Base-by-base conservation (phyloP, 352 stramenopile genomes). In the Phytophthora chlamydospora region DNA sequence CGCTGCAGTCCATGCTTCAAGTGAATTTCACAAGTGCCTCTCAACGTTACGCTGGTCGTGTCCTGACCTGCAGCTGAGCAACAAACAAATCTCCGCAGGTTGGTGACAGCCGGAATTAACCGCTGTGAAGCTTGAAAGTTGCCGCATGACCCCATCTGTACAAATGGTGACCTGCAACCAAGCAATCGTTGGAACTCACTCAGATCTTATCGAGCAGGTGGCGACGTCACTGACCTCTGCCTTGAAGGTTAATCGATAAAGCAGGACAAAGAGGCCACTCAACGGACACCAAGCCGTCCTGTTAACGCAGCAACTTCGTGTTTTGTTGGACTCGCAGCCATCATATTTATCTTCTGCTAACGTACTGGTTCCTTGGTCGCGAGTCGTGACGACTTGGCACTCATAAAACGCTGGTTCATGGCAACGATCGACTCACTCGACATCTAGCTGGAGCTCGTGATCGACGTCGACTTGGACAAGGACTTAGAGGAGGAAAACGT, bases 301-400 rank as follows among this genome's bases (percentile, higher is more conserved):
- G 21, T 24, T 24, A 19, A 40, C 21, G 17, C 16, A 24, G 43
- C 13, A n/a, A n/a, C n/a, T n/a, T n/a, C n/a, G n/a, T 49, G 0
- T 35, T 11, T 51, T 58, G 33, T 29, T 61, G 14, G 33, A 34
- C 27, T 41, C 3, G 39, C 24, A 11, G 17, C 38, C 31, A 50
- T 62, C 60, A 64, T 64, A 64, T 54, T 68, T 64, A 68, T 64
- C 53, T 64, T 64, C 45, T 54, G 38, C 43, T 47, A 58, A 24
- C 29, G 35, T 34, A 27, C 32, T 45, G 24, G 27, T 38, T 10
- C 27, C 38, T 19, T 9, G 0, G 21, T 12, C 21, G 4, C 21
- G 21, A 24, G 21, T 24, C 21, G 21, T 24, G 21, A 3, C 3
- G 21, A 24, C 24, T 29, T 29, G 24, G 24, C 24, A 29, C 24